A percentile compares a stretch with the other conserved stretches of the same genome.
phyloP scores from a whole-genome alignment of 176 grass and related monocot species.

The Ensete ventricosum region DNA sequence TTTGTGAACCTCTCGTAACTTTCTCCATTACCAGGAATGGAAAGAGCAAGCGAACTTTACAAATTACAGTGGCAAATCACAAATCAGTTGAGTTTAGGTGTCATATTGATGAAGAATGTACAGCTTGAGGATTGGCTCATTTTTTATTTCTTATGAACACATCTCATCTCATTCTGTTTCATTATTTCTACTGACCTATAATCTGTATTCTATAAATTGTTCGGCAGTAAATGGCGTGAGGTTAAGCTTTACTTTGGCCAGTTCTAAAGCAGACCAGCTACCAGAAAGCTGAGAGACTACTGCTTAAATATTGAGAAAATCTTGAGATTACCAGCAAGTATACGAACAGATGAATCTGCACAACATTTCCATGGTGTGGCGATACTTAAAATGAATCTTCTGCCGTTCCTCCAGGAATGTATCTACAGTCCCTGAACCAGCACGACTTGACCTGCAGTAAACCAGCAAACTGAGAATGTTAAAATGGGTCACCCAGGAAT shows the following conservation, averaged over 20 bases:
- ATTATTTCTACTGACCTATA: not conserved
- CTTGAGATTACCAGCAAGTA: not conserved
- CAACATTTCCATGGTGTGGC: not conserved
- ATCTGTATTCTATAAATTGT: not conserved
- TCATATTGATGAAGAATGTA: no score
- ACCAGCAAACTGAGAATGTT: not conserved
- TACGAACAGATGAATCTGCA: not conserved
- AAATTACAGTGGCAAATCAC: no score
- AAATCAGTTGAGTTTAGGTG: no score
- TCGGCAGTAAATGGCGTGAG: not conserved
- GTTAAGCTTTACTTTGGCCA: not conserved
- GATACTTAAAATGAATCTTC: not conserved
- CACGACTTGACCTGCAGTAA: slow-evolving; percentile 23
- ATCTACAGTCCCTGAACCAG: slow-evolving; percentile 24
- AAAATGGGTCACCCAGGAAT: not conserved
- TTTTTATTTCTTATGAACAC: no score
- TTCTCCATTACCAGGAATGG: no score
- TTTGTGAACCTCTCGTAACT: no score
- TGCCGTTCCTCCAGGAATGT: not conserved
- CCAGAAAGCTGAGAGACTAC: not conserved
- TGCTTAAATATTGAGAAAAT: not conserved
- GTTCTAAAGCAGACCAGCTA: not conserved
- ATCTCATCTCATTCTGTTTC: no score
- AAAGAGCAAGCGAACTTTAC: no score
- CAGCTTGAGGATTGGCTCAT: no score